A percentile compares a stretch with the other conserved stretches of the same genome.
phyloP scores from a whole-genome alignment of 2,329 filamentous ascomycete species.

The Cryoendolithus antarcticus region DNA sequence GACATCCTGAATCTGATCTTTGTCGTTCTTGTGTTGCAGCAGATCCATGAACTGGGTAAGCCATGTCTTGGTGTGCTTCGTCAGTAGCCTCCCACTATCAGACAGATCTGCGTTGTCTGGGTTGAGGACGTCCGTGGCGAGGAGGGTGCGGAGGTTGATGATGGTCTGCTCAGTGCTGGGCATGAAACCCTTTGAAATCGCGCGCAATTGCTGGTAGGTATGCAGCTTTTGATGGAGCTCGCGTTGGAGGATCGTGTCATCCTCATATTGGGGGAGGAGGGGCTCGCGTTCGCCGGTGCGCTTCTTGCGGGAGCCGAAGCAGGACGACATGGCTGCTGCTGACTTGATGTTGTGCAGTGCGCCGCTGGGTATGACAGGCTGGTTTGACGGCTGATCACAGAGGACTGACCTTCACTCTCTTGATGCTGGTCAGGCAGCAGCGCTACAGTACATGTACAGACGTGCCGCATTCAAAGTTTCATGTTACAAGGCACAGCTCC shows the following conservation, averaged over 20 bases:
- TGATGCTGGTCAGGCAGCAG: too few species aligned
- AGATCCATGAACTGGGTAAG: conserved; percentile 72
- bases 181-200: conserved; percentile 75
- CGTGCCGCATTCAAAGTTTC: too few species aligned
- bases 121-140: conserved; percentile 68
- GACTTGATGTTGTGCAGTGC: conserved; percentile 5
- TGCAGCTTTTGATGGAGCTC: conserved; percentile 81
- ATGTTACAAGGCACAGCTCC: too few species aligned
- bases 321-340: conserved; percentile 43
- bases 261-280: conserved; percentile 68
- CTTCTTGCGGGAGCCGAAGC: conserved; percentile 45
- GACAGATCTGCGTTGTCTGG: conserved; percentile 64
- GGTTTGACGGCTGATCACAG: not conserved
- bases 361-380: not conserved
- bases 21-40: conserved; percentile 65
- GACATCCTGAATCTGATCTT: conserved; percentile 83
- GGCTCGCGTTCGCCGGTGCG: conserved; percentile 54
- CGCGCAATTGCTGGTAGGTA: conserved; percentile 80
- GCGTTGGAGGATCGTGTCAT: conserved; percentile 68
- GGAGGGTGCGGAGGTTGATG: conserved; percentile 63
- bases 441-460: too few species aligned
- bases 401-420: too few species aligned
- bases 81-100: conserved; percentile 59
- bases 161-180: conserved; percentile 79
- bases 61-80: conserved; percentile 60